Base-by-base conservation (phyloP, 139 green algal genomes). In the Chlorella sp. region DNA sequence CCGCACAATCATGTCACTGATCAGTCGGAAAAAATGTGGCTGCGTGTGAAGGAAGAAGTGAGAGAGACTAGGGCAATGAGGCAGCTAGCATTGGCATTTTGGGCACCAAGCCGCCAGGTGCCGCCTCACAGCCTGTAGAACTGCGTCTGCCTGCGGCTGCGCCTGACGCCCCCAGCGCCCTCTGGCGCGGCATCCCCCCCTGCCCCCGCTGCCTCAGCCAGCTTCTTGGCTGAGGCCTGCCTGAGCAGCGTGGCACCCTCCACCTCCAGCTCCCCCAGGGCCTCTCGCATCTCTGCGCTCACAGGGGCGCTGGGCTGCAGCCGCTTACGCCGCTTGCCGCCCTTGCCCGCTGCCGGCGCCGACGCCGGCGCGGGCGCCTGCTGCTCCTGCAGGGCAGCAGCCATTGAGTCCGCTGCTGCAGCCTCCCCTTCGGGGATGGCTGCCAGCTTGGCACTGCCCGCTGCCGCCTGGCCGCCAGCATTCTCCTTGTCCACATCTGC, bases 121-220 rank as follows among this genome's bases (percentile, higher is more conserved):
- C 30, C 16, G 37, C 39, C 14, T 85, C 61, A 90, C 9, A 90
- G 87, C 40, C 87, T 40, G 79, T 40, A 90, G 64, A 90, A 90
- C 40, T 82, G 37, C 18, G 87, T 90, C 39, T 90, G 87, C 61
- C 87, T 28, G 19, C 88, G 81, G 21, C 32, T 79, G 11, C 86
- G 76, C 64, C 61, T 78, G 34, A 57, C 86, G 0, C 34, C 75
- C 12, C 37, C 48, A 57, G 48, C 71, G 18, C 73, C 81, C 22
- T 75, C 60, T 21, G 48, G 28, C 0, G 40, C 69, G 0, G 32
- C 69, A 30, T 14, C 61, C 9, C 48, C 48, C 48, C 48, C 48
- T 57, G 48, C 48, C 48, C 5, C 64, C 15, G 64, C 64, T 26
- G 60, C 78, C 19, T 39, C 77, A 0, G 87, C 78, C 34, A n/a